Conservation (phyloP, 768 basidiomycete genomes). For the Termitomyces sp. region DNA sequence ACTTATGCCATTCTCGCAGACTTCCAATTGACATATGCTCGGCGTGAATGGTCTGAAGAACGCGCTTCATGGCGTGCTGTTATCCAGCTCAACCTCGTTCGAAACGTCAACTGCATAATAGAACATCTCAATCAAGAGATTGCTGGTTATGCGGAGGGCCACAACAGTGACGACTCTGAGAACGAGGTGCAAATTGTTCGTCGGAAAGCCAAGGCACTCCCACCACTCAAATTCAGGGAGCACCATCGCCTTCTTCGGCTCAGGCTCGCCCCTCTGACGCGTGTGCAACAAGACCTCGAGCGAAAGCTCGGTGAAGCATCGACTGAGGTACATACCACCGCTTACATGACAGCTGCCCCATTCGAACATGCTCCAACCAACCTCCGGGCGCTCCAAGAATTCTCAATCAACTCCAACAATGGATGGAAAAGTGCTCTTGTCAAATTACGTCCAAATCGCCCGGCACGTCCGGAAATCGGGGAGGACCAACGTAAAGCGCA, state of each 20-base stretch:
- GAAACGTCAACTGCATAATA: constrained; percentile 62
- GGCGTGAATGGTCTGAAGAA: constrained; percentile 64
- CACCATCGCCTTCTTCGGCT: constrained; percentile 55
- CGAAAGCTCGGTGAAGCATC: constrained; percentile 52
- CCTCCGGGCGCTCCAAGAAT: constrained; percentile 36
- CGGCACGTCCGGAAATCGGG: constrained; percentile 16
- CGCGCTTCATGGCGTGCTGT: constrained; percentile 68
- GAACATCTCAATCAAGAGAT: constrained; percentile 55
- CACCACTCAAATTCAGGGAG: constrained; percentile 50
- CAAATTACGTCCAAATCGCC: constrained; percentile 39
- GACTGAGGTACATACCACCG: constrained; percentile 40
- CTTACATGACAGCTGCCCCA: constrained; percentile 33
- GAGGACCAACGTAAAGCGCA: constrained; percentile 22
- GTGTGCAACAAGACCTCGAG: constrained; percentile 58
- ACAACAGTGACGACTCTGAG: constrained; percentile 32
- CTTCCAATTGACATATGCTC: constrained; percentile 73
- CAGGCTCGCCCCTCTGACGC: constrained; percentile 51
- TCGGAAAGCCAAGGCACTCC: constrained; percentile 30
- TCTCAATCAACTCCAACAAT: constrained; percentile 55
- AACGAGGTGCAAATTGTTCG: constrained; percentile 29
- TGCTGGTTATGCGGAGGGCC: constrained; percentile 26
- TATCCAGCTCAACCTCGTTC: constrained; percentile 75
- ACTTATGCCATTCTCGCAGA: constrained; percentile 28
- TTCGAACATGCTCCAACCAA: constrained; percentile 24
- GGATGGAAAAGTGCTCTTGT: constrained; percentile 65